Base-by-base conservation (phyloP, 768 basidiomycete genomes). In the Termitomyces sp. region DNA sequence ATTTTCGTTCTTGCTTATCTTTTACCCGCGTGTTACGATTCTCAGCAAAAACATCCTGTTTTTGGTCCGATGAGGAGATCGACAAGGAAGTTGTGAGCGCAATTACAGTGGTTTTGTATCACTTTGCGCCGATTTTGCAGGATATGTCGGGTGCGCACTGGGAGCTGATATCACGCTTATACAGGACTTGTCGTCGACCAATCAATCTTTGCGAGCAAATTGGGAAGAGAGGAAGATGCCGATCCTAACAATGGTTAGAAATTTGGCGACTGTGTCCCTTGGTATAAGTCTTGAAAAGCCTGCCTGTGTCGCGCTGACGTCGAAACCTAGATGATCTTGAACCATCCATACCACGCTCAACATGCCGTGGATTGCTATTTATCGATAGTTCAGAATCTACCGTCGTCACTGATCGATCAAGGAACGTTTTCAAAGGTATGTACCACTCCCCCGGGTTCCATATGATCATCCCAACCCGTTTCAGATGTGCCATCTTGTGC, bases 91-190 rank as follows among this genome's bases (percentile, higher is more conserved):
- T 94, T 3, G 90, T 97, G 66, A 84, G 82, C 55, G 81, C 78
- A 51, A 84, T 96, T 74, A 84, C 88, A 6, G 68, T 84, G 57
- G 66, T 97, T n/a, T n/a, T n/a, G n/a, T n/a, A 77, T 43, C 77
- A 87, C 54, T 74, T 98, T 2, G 90, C 85, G 2, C 94, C 95
- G 2, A 87, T n/a, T n/a, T n/a, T n/a, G n/a, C n/a, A n/a, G n/a
- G n/a, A n/a, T 64, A 77, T 96, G 2, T 75, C 83, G 14, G 97
- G 97, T 0, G 74, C 79, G 0, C 97, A 98, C 68, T 99, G 97
- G 97, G 89, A 92, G 47, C 80, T 94, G 34, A 83, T 94, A 5
- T 95, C 21, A 71, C 80, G 32, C 70, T 76, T 19, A 76, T 98
- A 17, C 80, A 88, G 51, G 89, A 93, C 45, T 71, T 97, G 11